Base-by-base conservation (phyloP, 768 basidiomycete species). In the Pisolithus orientalis region DNA sequence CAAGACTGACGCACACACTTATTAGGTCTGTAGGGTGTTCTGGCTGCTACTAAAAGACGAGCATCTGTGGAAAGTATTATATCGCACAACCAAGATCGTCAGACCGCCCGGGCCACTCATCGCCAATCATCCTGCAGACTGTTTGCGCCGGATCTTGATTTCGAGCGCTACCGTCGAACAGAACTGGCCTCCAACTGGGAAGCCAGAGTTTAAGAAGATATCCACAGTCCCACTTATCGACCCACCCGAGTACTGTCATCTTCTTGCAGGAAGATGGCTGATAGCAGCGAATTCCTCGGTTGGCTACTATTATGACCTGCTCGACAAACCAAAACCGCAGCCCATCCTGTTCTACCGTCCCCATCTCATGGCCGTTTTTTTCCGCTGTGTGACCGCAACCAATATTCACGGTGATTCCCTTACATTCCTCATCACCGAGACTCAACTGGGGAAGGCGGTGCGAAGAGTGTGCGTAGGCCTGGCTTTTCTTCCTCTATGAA, bases 391-490 rank as follows among this genome's bases (percentile, higher is more conserved):
- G 10, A 44, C 42, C 7, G 50, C 47, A 28, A 45, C 39, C 9
- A 50, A 47, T 29, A 11, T 38, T 3, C 44, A 45, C 3, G 55
- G 55, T 3, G 44, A 53, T 32, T 21, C 37, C 16, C 27, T 56
- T 14, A 46, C 40, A 13, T 56, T 53, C 31, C 47, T 52, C 14
- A 31, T 56, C 28, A 52, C 47, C 13, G 55, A 56, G n/a, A 52
- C 48, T 5, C 48, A 50, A 44, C 34, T 53, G 14, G 55, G 53
- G 2, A 43, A 6, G 5, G 8, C 1, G 14, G 13, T 17, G 38
- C 44, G 53, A 24, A 45, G 28, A 38, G 34, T 54, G 53, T 54
- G n/a, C n/a, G 53, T 47, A 5, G 31, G 11, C 31, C 9, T 1
- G 10, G 5, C 5, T 16, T n/a, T 47, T 5, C 37, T 13, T 17